These are phyloP conservation scores for Trichoderma sp. DNA, from an alignment of 2,329 filamentous ascomycete genomes.

Conservation along the genomic window DNA sequence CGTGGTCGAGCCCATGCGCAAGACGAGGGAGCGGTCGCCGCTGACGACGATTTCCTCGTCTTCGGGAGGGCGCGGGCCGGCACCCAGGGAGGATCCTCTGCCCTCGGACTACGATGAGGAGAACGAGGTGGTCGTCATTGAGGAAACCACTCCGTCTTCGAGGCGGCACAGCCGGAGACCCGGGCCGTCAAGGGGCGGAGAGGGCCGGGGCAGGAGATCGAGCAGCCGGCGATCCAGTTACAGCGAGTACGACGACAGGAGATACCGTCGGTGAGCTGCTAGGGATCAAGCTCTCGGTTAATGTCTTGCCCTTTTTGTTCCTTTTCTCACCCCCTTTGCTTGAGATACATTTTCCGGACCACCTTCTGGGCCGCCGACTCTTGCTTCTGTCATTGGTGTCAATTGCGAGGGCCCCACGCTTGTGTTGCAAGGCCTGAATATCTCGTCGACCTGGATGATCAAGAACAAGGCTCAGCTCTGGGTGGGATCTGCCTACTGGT, in stretches of 20 bases:
- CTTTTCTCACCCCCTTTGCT: neutral
- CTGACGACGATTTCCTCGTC: conserved; percentile 33
- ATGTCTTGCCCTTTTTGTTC: neutral
- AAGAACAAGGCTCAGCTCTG: neutral
- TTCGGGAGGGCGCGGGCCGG: neutral
- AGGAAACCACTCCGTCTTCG: conserved; percentile 39
- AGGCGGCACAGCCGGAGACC: conserved; percentile 32
- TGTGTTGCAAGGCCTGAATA: neutral
- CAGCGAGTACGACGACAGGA: conserved; percentile 26
- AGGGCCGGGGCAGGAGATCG: conserved; percentile 33
- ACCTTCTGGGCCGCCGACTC: neutral
- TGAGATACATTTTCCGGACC: too few relatives aligned
- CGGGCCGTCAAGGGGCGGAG: neutral
- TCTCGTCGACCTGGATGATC: neutral
- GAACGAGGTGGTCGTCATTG: conserved; percentile 46
- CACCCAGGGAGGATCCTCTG: conserved; percentile 12
- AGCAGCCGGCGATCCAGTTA: conserved; percentile 31
- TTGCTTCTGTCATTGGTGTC: neutral
- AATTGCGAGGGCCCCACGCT: neutral
- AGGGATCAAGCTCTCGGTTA: neutral
- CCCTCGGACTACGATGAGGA: conserved; percentile 39
- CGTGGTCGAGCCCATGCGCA: conserved; percentile 31
- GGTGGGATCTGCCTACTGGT: neutral
- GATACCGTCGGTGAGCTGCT: conserved; percentile 5
- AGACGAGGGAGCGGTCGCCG: conserved; percentile 31